Evolutionary conservation across 345 rosid genomes (phyloP).

Genomic region (Heritiera fomes): DNA sequence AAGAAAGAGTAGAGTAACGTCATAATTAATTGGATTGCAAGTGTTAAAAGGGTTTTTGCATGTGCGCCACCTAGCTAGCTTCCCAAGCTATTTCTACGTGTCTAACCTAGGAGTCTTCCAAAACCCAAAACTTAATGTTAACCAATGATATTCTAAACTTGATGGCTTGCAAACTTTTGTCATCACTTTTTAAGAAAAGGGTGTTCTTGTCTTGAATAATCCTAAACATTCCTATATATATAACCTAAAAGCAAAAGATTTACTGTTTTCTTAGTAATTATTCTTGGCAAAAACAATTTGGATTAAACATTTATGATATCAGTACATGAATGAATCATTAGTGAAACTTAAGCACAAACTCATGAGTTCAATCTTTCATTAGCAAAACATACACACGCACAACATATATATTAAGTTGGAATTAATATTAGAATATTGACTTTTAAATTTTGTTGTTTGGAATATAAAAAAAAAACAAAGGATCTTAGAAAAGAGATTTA

Average conservation of each 20-base stretch:
- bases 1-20: too few species aligned
- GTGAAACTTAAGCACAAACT: not conserved
- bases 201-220: conserved; percentile 10
- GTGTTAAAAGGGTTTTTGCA: not conserved
- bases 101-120: not conserved
- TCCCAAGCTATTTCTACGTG: not conserved
- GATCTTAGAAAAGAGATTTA: not conserved
- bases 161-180: conserved; percentile 13
- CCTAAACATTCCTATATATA: not conserved
- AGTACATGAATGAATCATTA: not conserved
- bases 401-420: not conserved
- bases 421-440: not conserved
- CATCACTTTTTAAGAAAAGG: conserved; percentile 13
- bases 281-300: not conserved
- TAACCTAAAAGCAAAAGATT: too few species aligned
- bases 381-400: not conserved
- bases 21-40: not conserved
- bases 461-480: not conserved
- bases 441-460: not conserved
- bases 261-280: not conserved
- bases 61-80: not conserved
- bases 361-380: not conserved
- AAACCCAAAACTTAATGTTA: not conserved
- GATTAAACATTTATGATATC: too few species aligned
- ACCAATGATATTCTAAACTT: conserved; percentile 19